These are phyloP conservation scores for Pythium inflatum DNA, from an alignment of 352 stramenopile genomes.

Conservation along the genomic window DNA sequence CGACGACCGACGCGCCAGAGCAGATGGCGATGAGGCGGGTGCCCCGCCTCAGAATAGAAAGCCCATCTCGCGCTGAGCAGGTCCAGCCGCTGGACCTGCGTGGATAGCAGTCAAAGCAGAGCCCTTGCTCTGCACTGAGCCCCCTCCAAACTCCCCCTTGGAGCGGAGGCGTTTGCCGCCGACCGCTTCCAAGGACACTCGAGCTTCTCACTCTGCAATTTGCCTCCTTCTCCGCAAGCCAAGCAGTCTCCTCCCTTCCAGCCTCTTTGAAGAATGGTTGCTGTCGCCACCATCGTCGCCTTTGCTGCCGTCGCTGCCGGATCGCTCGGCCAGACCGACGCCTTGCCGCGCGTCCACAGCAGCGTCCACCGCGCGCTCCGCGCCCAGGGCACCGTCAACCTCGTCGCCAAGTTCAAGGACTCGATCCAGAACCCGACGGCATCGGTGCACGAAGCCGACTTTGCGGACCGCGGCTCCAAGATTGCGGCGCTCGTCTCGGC, in stretches of 20 bases:
- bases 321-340: not conserved
- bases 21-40: no score
- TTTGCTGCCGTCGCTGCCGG: slow-evolving; percentile 4
- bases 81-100: no score
- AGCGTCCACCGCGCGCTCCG: slow-evolving; percentile 34
- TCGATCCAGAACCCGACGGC: slow-evolving; percentile 16
- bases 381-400: slow-evolving; percentile 34
- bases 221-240: slow-evolving; percentile 1
- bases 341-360: slow-evolving; percentile 18
- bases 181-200: no score
- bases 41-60: no score
- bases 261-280: no score
- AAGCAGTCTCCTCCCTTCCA: slow-evolving; percentile 1
- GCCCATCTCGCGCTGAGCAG: no score
- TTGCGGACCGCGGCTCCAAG: slow-evolving; percentile 21
- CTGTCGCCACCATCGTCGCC: slow-evolving; percentile 5
- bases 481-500: slow-evolving; percentile 16
- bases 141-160: no score
- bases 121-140: no score
- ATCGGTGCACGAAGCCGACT: slow-evolving; percentile 16
- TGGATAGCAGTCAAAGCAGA: no score
- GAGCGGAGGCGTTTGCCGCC: no score
- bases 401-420: slow-evolving; percentile 38
- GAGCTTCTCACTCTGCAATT: slow-evolving; percentile 22
- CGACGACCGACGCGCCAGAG: no score